These are phyloP conservation scores for Aspergillus spinulosporus DNA, from an alignment of 2,329 filamentous ascomycete genomes.

Conservation along the genomic window DNA sequence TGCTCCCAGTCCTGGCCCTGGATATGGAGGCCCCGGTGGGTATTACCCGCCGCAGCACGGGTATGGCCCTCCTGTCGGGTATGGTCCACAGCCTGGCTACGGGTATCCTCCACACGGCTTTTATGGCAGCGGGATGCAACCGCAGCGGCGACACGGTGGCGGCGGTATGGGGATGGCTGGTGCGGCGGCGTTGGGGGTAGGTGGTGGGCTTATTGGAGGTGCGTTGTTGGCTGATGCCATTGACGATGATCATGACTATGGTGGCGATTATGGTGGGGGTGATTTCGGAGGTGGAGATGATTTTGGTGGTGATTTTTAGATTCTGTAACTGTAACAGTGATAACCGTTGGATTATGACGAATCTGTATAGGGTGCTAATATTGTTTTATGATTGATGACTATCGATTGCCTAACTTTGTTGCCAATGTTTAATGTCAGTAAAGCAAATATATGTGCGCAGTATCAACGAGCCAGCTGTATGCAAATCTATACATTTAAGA, in stretches of 20 bases:
- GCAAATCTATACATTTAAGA: neutral
- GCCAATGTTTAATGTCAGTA: neutral
- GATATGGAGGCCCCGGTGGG: slow-evolving; percentile 7
- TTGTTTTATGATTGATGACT: neutral
- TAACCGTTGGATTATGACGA: neutral
- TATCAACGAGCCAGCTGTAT: neutral
- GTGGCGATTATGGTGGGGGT: slow-evolving; percentile 23
- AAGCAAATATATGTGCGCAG: neutral
- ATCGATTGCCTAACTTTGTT: neutral
- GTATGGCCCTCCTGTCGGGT: slow-evolving; percentile 36
- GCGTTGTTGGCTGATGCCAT: slow-evolving; percentile 69
- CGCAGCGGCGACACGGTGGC: slow-evolving; percentile 45
- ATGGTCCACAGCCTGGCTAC: slow-evolving; percentile 39
- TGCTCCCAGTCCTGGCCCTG: neutral
- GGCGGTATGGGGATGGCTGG: slow-evolving; percentile 67
- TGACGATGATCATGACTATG: slow-evolving; percentile 42
- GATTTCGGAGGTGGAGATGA: slow-evolving; percentile 17
- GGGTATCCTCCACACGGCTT: slow-evolving; percentile 39
- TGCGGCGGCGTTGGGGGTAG: slow-evolving; percentile 73
- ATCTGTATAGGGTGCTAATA: neutral
- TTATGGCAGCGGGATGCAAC: slow-evolving; percentile 34
- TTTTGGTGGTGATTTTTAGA: slow-evolving; percentile 16
- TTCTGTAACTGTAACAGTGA: neutral
- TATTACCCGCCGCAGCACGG: slow-evolving; percentile 34
- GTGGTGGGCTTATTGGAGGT: slow-evolving; percentile 79